Conservation (phyloP, 129 eudicot species). For the Glebionis coronaria region DNA sequence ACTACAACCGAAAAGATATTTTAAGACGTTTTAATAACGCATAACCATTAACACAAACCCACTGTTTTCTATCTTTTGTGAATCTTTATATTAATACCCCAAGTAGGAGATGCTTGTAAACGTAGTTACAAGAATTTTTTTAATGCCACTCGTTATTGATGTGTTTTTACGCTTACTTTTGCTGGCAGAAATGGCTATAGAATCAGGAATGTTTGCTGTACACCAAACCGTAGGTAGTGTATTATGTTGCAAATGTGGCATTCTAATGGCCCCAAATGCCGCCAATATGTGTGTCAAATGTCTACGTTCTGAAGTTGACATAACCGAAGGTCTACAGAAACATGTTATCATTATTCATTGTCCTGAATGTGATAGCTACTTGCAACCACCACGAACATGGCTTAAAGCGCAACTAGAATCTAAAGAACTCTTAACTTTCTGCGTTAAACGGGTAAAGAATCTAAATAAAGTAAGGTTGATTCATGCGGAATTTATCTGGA, state of each 20-base stretch:
- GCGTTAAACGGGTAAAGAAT: slow-evolving; percentile 38
- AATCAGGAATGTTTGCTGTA: slow-evolving; percentile 44
- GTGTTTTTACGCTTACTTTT: neutral
- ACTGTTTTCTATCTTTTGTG: too few species aligned
- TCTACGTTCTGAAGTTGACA: slow-evolving; percentile 45
- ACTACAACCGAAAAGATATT: too few species aligned
- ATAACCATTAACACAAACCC: too few species aligned
- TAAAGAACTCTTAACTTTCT: slow-evolving; percentile 59
- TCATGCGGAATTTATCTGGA: slow-evolving; percentile 16
- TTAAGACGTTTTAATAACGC: too few species aligned
- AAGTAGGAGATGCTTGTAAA: neutral
- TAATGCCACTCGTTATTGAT: neutral
- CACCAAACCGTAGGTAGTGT: slow-evolving; percentile 59
- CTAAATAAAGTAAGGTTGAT: neutral
- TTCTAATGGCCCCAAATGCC: slow-evolving; percentile 57
- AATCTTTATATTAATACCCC: neutral
- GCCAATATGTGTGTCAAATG: slow-evolving; percentile 59
- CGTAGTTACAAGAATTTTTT: neutral
- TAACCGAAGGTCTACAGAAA: slow-evolving; percentile 58
- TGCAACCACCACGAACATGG: slow-evolving; percentile 77
- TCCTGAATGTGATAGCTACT: slow-evolving; percentile 54
- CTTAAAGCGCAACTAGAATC: slow-evolving; percentile 57
- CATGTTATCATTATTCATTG: slow-evolving; percentile 50
- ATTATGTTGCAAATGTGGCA: slow-evolving; percentile 65
- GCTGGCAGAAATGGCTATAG: slow-evolving; percentile 38